Evolutionary conservation across 495 filamentous ascomycete species (phyloP), one percentile per base, ranked within the genome.

Genomic region (Usnea hakonensis): DNA sequence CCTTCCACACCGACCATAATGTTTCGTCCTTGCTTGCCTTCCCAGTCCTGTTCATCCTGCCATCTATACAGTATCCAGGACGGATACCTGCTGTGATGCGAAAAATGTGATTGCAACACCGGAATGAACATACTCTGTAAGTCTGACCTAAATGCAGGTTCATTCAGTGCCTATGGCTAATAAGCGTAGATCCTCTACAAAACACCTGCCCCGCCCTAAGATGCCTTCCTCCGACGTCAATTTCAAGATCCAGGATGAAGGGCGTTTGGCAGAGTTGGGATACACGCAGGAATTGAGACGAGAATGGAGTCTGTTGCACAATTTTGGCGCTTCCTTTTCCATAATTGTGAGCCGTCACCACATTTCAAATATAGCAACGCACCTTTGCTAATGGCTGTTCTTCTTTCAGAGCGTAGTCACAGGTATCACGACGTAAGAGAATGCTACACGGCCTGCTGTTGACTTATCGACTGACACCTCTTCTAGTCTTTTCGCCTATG

Each of bases 311-410:
- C 63, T 85, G 46, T 71, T 79, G 54, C 83, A 86, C 68, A 85
- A 86, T 66, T 85, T 85, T 71, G 83, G 83, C 40, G 79, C 85
- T 50, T 84, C 81, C 5, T 85, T 85, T 71, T 84, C 81, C 7
- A 85, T 86, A 66, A 86, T 86, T 67, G 81, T 83, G 60, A 64
- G 80, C 72, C 19, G 58, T 19, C 14, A 4, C 19, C 26, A 7
- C 5, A 10, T 14, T 26, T 52, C 26, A 28, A 9, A 38, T 41
- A 50, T 23, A 23, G 36, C 23, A 13, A 54, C 5, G 16, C 5
- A 40, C 21, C 4, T 3, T 23, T 56, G 23, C 62, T 64, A 38
- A 72, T 43, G 4, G 26, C 36, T 32, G 9, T 46, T 50, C n/a
- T 16, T 19, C 26, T 32, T 41, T 21, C 58, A 85, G 82, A 82